Base-by-base conservation (phyloP, 2,329 filamentous ascomycete species). In the Aspergillus sp. region DNA sequence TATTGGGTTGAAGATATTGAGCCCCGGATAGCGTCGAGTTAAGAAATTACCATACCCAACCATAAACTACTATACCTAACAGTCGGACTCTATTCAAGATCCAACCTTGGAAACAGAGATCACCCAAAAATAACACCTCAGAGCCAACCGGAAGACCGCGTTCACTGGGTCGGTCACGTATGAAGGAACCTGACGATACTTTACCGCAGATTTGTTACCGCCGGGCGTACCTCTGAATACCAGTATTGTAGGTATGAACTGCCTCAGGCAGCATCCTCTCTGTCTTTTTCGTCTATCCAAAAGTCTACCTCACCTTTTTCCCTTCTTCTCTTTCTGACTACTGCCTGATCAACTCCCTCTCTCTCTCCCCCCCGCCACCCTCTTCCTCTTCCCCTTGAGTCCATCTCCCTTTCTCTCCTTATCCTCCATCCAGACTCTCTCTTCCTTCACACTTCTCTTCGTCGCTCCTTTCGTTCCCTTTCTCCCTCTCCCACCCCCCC, bases 291-390 rank as follows among this genome's bases (percentile, higher is more conserved):
- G 26, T 57, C 54, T 51, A 45, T 49, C 45, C 59, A 56, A 58
- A 49, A 54, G 57, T 60, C 59, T 53, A 50, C 59, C 57, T 50
- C 55, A 57, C 54, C 49, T 51, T 57, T 58, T 56, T 45, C 44
- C 50, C 51, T 52, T 55, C 56, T 59, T 59, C 54, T 57, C 54
- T 52, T 52, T 53, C 52, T 53, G 52, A 56, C 52, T 52, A 56
- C 52, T 52, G 53, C 55, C 53, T 57, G 57, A 55, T 51, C 56
- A 58, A 50, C 51, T 61, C 58, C 54, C 54, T 55, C 58, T 53
- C 43, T 52, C 44, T 49, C 47, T 54, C 54, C 53, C 49, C 51
- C 53, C 51, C 52, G 44, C 50, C 48, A 46, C 44, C 56, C 46
- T 50, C 46, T 51, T 51, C 45, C 38, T 49, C 51, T 47, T 48